Base-by-base conservation (phyloP, 768 basidiomycete genomes). In the Dioszegia crocea region DNA sequence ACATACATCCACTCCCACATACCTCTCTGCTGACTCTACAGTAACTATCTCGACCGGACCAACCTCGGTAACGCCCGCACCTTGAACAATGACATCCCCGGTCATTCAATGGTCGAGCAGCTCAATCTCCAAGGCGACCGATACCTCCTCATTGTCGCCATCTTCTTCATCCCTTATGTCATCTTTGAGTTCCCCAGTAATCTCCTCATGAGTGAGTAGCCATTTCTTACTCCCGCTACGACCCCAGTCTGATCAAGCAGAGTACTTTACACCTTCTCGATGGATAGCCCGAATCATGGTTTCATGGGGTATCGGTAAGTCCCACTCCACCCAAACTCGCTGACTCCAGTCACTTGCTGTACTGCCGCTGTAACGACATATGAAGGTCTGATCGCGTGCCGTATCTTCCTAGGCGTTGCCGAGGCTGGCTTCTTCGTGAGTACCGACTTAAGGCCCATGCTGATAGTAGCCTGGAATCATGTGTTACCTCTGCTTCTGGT, bases 361-460 rank as follows among this genome's bases (percentile, higher is more conserved):
- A 59, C 70, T 12, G 77, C 75, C 9, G 74, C 66, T 0, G 62
- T 68, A 0, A 44, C 41, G 21, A 64, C 60, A 26, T 75, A 68
- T 16, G 60, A 60, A 2, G 73, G 70, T 1, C 62, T 77, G 11
- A 64, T 74, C 57, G 65, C 71, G 17, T 73, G 71, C 54, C 56
- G 78, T 6, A 59, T 77, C 27, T 70, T 75, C 56, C 59, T 78
- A 31, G 77, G 75, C 38, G 57, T 75, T 12, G 61, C 62, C 11
- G 75, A 76, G 56, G 75, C 73, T 41, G 64, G 62, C 14, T 71
- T 70, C 59, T 67, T 62, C 47, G 59, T 61, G 59, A 51, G 63
- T 63, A 17, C 23, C n/a, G n/a, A 19, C 38, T 16, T 5, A 43
- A 45, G 39, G 23, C 8, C 40, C 14, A 10, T 9, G 33, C 55